phyloP scores from a whole-genome alignment of 768 basidiomycete species.

The Tylopilus rubrobrunneus region DNA sequence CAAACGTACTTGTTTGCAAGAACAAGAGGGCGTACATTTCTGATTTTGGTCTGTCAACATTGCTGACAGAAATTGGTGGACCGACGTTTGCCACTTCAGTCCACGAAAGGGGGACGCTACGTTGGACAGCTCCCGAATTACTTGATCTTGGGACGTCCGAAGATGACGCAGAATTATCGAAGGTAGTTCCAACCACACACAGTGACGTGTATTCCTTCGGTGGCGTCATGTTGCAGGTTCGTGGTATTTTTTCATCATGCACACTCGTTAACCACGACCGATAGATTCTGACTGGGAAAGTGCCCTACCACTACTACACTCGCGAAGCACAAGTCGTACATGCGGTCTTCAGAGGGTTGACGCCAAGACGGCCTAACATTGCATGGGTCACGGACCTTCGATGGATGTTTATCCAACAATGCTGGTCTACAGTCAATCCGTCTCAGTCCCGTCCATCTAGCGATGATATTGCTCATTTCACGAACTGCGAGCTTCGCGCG shows the following conservation, averaged over 20 bases:
- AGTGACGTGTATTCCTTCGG: not conserved
- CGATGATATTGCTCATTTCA: not conserved
- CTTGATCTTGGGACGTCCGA: not conserved
- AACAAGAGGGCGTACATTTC: not conserved
- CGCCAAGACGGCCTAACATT: not conserved
- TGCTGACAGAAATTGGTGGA: conserved; percentile 2
- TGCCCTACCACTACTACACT: conserved; percentile 15
- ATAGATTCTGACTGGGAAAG: conserved; percentile 9
- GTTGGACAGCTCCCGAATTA: conserved; percentile 3
- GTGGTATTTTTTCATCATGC: too few species aligned
- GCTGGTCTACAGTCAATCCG: not conserved
- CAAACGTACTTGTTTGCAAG: conserved; percentile 1
- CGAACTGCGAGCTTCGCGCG: not conserved
- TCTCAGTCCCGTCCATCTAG: not conserved
- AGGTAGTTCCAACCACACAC: not conserved
- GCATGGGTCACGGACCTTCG: not conserved
- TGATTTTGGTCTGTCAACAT: conserved; percentile 7
- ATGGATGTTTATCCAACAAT: not conserved
- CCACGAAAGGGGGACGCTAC: not conserved
- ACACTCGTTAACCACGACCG: not conserved
- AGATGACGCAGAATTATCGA: not conserved
- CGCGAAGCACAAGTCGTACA: conserved; percentile 8
- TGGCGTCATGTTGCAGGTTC: too few species aligned
- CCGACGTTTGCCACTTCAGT: conserved; percentile 1
- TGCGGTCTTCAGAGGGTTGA: conserved; percentile 5